Evolutionary conservation across 2,329 filamentous ascomycete genomes (phyloP).

Genomic region (Penicillium griseofulvum): DNA sequence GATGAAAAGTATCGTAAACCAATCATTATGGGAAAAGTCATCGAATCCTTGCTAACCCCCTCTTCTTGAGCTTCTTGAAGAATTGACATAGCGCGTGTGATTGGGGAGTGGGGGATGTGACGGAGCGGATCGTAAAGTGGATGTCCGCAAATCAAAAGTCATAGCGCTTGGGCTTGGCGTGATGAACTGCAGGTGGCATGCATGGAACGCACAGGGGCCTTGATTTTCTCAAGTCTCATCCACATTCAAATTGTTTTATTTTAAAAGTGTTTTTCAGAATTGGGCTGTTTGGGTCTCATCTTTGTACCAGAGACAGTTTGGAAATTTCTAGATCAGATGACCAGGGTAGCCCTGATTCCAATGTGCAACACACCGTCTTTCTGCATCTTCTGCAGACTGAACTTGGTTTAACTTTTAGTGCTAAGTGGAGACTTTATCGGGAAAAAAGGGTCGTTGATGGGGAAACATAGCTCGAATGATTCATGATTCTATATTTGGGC

Average conservation of each 20-base stretch:
- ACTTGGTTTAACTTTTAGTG: constrained; percentile 1
- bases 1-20: constrained; percentile 12
- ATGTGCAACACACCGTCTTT: constrained; percentile 1
- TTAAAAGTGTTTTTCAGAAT: neutral
- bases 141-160: constrained; percentile 18
- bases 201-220: constrained; percentile 14
- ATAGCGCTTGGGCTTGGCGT: constrained; percentile 16
- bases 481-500: constrained; percentile 10
- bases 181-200: constrained; percentile 21
- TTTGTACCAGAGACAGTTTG: constrained; percentile 16
- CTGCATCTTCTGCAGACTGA: neutral
- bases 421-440: constrained; percentile 7
- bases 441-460: constrained; percentile 1
- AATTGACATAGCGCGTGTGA: constrained; percentile 12
- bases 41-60: constrained; percentile 9
- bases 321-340: constrained; percentile 18
- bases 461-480: constrained; percentile 1
- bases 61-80: constrained; percentile 17
- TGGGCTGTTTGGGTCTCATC: neutral
- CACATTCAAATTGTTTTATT: constrained; percentile 12
- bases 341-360: constrained; percentile 10
- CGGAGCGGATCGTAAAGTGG: constrained; percentile 18
- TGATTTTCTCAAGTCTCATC: constrained; percentile 8
- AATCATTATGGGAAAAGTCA: constrained; percentile 8
- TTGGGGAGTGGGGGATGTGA: constrained; percentile 23